Percentiles rank a stretch among this genome's conserved stretches.
Conservation (phyloP, 805 yeast species). For the Debaryomyces hansenii region DNA sequence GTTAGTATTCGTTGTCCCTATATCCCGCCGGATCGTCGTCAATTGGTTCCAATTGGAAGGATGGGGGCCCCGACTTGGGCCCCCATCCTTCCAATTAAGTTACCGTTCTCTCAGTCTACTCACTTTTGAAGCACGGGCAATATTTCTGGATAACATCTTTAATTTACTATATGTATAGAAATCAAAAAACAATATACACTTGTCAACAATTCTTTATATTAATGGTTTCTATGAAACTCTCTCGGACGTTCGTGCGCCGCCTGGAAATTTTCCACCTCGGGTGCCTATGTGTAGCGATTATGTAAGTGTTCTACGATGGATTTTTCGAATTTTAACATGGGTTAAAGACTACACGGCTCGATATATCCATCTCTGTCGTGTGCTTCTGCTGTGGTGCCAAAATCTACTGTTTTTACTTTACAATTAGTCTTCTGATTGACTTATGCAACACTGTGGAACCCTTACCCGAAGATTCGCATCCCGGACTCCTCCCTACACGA, state of each 20-base stretch:
- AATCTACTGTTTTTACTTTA: no score
- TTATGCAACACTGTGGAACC: no score
- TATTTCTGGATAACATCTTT: slow-evolving; percentile 42
- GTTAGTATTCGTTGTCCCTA: slow-evolving; percentile 16
- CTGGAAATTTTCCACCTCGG: background rate
- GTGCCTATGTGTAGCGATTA: background rate
- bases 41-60: background rate
- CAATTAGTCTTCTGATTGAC: no score
- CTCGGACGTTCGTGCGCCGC: background rate
- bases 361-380: no score
- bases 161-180: background rate
- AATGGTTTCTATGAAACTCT: background rate
- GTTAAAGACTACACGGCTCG: no score
- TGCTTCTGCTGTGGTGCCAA: no score
- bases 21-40: slow-evolving; percentile 1
- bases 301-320: no score
- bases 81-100: background rate
- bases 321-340: no score
- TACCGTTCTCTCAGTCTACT: slow-evolving; percentile 15
- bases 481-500: no score
- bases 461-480: no score
- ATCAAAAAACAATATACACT: background rate
- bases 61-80: background rate
- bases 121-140: slow-evolving; percentile 45
- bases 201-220: slow-evolving; percentile 1